These are phyloP conservation scores for Globisporangium solare DNA, from an alignment of 352 stramenopile genomes.

Conservation along the genomic window DNA sequence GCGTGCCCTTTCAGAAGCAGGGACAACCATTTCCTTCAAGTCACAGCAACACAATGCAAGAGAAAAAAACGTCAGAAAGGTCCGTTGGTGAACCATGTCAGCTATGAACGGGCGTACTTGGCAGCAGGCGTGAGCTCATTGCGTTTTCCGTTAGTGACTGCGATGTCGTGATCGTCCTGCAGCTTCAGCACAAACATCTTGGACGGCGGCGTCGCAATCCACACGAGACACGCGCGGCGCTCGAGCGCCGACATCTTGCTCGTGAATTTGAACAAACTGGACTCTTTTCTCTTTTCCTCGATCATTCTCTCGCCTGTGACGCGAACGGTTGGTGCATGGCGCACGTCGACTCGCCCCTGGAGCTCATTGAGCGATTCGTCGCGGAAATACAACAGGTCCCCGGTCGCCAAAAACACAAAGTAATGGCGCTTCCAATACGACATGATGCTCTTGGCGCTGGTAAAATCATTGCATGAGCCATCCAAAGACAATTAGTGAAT, in stretches of 20 bases:
- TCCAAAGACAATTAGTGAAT: not conserved
- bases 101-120: slow-evolving; percentile 29
- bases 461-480: not conserved
- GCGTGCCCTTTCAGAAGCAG: slow-evolving; percentile 70
- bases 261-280: slow-evolving; percentile 59
- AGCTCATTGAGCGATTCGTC: slow-evolving; percentile 68
- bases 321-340: slow-evolving; percentile 69
- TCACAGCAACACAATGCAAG: not conserved
- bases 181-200: slow-evolving; percentile 85
- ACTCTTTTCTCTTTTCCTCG: slow-evolving; percentile 71
- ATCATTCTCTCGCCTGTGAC: slow-evolving; percentile 72
- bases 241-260: slow-evolving; percentile 52
- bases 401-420: slow-evolving; percentile 70
- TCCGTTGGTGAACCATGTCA: no score
- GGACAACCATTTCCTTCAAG: slow-evolving; percentile 56
- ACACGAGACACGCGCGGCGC: slow-evolving; percentile 64
- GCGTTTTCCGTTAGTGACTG: slow-evolving; percentile 18
- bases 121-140: slow-evolving; percentile 54
- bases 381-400: slow-evolving; percentile 75
- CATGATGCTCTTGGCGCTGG: slow-evolving; percentile 67
- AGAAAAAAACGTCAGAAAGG: no score
- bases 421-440: slow-evolving; percentile 84
- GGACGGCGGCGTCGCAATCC: slow-evolving; percentile 77
- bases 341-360: slow-evolving; percentile 72
- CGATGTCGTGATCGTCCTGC: slow-evolving; percentile 55